Evolutionary conservation across 2,329 filamentous ascomycete species (phyloP), one percentile per base, ranked within the genome.

Genomic region (Neopestalotiopsis clavispora): DNA sequence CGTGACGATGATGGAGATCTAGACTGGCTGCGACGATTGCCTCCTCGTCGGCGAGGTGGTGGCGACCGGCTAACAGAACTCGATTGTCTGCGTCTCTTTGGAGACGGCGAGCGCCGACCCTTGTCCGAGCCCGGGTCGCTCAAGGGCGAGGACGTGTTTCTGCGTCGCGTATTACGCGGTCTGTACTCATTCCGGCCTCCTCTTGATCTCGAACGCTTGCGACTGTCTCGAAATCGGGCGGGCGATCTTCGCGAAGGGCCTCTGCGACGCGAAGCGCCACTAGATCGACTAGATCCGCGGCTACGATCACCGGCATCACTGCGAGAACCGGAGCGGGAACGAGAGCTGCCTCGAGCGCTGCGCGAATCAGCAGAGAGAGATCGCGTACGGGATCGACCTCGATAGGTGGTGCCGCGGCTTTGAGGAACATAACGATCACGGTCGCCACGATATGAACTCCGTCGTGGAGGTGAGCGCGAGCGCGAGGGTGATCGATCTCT

Each of bases 371-470:
- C 70, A 28, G 80, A 81, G 12, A 71, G 73, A 4, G 82, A 83
- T 13, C 82, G 80, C 13, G 81, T 82, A 30, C 76, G 78, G 45
- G 82, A 80, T 57, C 83, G 82, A 28, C 82, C 83, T 62, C 85
- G 84, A 70, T 80, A 76, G 14, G 78, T 81, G 20, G 80, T 80
- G 60, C 83, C 83, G 63, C 80, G 80, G n/a, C 81, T 83, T 71
- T 83, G 80, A 1, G 87, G 87, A 45, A 87, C 81, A 69, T 90
- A 87, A 69, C 84, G 84, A 71, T 90, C 87, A 62, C 86, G 80
- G 42, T 81, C 74, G 71, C 75, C 76, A 30, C 77, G 74, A 67
- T 79, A 82, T 12, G 80, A 80, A 63, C 82, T 84, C 70, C 84
- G 78, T 20, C 81, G 76, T 5, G 81, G 81, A 9, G 85, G 85